A percentile compares a stretch with the other conserved stretches of the same genome.
Evolutionary conservation across 106 monocot genomes (phyloP).

Genomic region (Dendrobium officinale): DNA sequence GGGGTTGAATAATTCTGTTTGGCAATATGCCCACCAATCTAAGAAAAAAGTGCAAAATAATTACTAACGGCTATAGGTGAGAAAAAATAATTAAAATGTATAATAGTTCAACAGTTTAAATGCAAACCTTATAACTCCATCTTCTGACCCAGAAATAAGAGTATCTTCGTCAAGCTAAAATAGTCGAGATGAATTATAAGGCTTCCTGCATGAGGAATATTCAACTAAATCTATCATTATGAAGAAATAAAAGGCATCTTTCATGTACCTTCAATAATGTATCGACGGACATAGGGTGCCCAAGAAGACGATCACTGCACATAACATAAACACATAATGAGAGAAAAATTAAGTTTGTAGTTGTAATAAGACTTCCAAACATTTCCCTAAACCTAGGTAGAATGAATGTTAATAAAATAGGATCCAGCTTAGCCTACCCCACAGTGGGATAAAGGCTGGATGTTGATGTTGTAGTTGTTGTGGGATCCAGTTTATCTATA

Average conservation of each 20-base stretch:
- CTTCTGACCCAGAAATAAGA: slow-evolving; percentile 83
- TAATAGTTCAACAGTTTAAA: slow-evolving; percentile 3
- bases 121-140: slow-evolving; percentile 81
- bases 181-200: background rate
- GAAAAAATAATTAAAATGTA: background rate
- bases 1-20: slow-evolving; percentile 77
- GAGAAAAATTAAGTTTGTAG: background rate
- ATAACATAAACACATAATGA: slow-evolving; percentile 9
- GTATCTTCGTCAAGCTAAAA: slow-evolving; percentile 91
- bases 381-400: background rate
- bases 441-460: no score
- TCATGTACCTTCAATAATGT: slow-evolving; percentile 67
- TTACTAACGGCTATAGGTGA: background rate
- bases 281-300: slow-evolving; percentile 71
- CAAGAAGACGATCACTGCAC: slow-evolving; percentile 86
- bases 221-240: background rate
- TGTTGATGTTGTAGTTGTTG: no score
- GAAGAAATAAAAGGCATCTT: background rate
- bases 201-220: background rate
- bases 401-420: background rate
- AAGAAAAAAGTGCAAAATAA: background rate
- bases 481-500: background rate
- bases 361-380: background rate
- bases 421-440: background rate
- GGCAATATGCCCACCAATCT: slow-evolving; percentile 90